Evolutionary conservation across 352 stramenopile genomes (phyloP), one percentile per base, ranked within the genome.

Genomic region (Pythium diclinum): DNA sequence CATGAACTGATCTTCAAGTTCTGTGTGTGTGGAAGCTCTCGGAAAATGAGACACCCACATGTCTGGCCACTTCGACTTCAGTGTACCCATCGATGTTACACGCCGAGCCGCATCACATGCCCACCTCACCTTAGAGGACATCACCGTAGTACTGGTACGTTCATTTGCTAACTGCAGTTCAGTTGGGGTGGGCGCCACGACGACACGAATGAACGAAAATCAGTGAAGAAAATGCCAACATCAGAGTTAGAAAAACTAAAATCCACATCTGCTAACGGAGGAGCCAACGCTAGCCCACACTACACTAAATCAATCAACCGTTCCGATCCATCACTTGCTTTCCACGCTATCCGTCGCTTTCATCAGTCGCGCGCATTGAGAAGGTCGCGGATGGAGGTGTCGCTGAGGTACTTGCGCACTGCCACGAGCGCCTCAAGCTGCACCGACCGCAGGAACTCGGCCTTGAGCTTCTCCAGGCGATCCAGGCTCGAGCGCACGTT

Each of bases 391-490:
- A 90, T 78, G 13, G 78, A 86, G 52, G 71, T 85, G 61, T 90
- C 79, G 59, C 78, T 89, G 28, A 90, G 69, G 56, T 89, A 87
- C 68, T 86, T 88, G 56, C 79, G 81, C 55, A 91, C 83, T 8
- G 82, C 82, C 6, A 93, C 79, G 25, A 91, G 73, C 8, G 81
- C 82, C 53, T 93, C 82, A 1, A 93, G 74, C 64, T 93, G 82
- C 46, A 93, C 82, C 0, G 82, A 89, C 8, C 83, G 79, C 42
- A 93, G 63, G 52, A 93, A 93, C 51, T 91, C 85, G 49, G 68
- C 69, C 56, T 83, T 85, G 16, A 89, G 74, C 69, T 75, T 76
- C 3, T 86, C 71, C 14, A 93, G 65, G 1, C 64, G 63, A 4
- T 73, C 67, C 47, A 91, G 61, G 17, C 47, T 70, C 28, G 67